phyloP scores from a whole-genome alignment of 129 eudicot species.

The Solidago caesia region DNA sequence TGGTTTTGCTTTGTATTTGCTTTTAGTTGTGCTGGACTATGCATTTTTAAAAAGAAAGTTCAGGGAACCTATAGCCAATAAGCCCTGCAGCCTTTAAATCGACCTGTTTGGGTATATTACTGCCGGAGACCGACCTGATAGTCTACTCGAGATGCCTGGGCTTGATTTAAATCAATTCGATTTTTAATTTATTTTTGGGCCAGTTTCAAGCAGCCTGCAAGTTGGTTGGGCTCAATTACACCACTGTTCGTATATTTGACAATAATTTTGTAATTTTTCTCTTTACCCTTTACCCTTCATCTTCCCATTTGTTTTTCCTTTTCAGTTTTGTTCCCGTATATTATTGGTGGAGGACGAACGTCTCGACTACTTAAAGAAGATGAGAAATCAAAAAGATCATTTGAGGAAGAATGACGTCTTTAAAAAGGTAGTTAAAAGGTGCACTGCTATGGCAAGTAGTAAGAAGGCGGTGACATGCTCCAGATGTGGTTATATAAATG shows the following conservation, averaged over 20 bases:
- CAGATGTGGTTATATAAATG: conserved; percentile 82
- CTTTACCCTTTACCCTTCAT: not conserved
- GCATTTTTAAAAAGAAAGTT: no score
- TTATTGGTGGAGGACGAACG: conserved; percentile 67
- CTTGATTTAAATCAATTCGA: no score
- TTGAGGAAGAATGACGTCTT: conserved; percentile 52
- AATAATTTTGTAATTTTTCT: not conserved
- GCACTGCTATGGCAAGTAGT: conserved; percentile 57
- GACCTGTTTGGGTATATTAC: no score
- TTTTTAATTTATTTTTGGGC: no score
- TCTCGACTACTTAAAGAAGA: conserved; percentile 51
- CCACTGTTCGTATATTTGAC: not conserved
- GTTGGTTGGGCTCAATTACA: no score
- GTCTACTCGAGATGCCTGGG: no score
- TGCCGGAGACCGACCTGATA: no score
- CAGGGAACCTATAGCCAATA: no score
- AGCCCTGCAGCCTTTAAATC: no score
- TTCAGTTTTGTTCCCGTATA: conserved; percentile 71
- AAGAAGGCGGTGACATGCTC: conserved; percentile 58
- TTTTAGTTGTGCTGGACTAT: no score
- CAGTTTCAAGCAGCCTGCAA: no score
- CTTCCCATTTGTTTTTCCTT: not conserved
- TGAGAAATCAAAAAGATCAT: conserved; percentile 70
- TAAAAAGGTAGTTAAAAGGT: conserved; percentile 66
- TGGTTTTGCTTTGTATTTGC: not conserved